phyloP scores from a whole-genome alignment of 1,284 basidiomycete genomes.

The Ganoderma lingzhi region DNA sequence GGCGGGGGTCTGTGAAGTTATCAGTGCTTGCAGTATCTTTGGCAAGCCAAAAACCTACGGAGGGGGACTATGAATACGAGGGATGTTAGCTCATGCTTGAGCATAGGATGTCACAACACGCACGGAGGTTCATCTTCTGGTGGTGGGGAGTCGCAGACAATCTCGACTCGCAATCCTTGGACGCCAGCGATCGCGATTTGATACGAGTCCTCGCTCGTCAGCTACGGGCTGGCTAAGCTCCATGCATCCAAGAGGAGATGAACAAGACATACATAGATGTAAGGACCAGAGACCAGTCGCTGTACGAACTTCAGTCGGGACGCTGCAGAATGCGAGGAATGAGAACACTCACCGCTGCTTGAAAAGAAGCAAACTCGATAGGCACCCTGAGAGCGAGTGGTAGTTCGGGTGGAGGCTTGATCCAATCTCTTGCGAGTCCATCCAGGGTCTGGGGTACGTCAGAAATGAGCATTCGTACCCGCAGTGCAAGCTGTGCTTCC shows the following conservation, averaged over 20 bases:
- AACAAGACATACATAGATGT: conserved; percentile 70
- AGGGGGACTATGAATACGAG: conserved; percentile 55
- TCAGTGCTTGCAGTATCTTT: conserved; percentile 7
- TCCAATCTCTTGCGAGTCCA: conserved; percentile 80
- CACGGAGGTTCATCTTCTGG: conserved; percentile 80
- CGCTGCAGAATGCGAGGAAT: background rate
- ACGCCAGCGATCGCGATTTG: conserved; percentile 83
- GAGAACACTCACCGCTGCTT: conserved; percentile 69
- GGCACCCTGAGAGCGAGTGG: conserved; percentile 77
- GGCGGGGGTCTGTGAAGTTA: conserved; percentile 68
- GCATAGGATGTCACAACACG: conserved; percentile 43
- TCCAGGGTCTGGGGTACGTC: conserved; percentile 72
- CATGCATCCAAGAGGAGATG: background rate
- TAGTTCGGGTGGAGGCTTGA: conserved; percentile 80
- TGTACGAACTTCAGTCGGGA: conserved; percentile 40
- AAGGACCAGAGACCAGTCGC: conserved; percentile 79
- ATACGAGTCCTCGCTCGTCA: conserved; percentile 83
- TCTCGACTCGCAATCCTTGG: conserved; percentile 81
- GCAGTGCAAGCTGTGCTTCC: background rate
- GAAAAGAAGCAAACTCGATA: conserved; percentile 82
- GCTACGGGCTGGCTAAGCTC: conserved; percentile 47
- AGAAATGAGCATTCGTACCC: background rate
- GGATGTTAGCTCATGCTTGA: conserved; percentile 17
- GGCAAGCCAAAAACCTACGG: conserved; percentile 58
- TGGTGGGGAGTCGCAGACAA: conserved; percentile 81